phyloP scores from a whole-genome alignment of 352 stramenopile species.

The Pythium aquatile region DNA sequence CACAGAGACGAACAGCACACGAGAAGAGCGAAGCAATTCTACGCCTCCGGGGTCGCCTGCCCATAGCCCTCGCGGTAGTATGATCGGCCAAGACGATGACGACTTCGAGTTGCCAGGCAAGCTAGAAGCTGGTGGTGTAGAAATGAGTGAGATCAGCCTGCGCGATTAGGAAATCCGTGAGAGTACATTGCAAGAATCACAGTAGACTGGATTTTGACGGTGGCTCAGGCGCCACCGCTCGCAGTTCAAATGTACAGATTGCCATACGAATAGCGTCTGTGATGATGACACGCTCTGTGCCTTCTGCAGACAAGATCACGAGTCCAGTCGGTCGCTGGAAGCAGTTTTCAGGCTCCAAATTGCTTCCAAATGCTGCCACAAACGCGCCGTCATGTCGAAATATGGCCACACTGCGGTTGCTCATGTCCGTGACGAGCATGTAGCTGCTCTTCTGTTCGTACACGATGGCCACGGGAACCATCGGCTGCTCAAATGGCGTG shows the following conservation, averaged over 20 bases:
- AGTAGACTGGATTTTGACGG: background rate
- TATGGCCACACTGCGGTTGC: constrained; percentile 43
- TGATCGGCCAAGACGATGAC: constrained; percentile 11
- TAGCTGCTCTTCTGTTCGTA: constrained; percentile 50
- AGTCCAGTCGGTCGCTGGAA: constrained; percentile 36
- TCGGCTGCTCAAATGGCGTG: constrained; percentile 43
- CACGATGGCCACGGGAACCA: constrained; percentile 40
- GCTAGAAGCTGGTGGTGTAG: constrained; percentile 10
- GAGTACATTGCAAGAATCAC: background rate
- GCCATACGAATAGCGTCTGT: constrained; percentile 34
- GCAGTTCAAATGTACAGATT: constrained; percentile 39
- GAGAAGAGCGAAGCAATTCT: constrained; percentile 20
- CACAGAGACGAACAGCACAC: background rate
- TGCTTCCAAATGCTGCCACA: constrained; percentile 45
- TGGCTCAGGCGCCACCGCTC: background rate
- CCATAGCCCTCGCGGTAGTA: constrained; percentile 18
- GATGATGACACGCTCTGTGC: constrained; percentile 21
- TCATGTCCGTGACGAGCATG: constrained; percentile 42
- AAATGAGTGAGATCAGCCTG: constrained; percentile 32
- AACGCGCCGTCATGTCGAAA: constrained; percentile 50
- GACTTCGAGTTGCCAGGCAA: constrained; percentile 12
- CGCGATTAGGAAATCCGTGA: constrained; percentile 6
- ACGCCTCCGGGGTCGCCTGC: constrained; percentile 20
- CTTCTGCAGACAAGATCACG: background rate
- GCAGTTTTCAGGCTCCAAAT: constrained; percentile 39